phyloP scores from a whole-genome alignment of 192 early-diverging fungal species.

The Irineochytrium annulatum region DNA sequence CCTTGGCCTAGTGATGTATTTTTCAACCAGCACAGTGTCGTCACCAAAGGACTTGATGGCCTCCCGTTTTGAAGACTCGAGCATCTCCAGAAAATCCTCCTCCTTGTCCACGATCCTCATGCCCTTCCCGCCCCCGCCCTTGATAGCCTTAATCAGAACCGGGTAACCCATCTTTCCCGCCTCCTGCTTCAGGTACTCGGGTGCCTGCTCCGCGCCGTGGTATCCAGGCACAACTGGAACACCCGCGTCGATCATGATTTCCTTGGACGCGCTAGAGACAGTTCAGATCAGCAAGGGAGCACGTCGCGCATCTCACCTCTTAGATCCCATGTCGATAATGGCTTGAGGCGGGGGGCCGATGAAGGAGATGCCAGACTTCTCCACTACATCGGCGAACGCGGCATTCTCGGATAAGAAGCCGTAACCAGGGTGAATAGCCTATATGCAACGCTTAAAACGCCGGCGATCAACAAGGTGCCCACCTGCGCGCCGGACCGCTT shows the following conservation, averaged over 20 bases:
- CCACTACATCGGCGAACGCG: slow-evolving; percentile 75
- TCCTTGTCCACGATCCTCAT: slow-evolving; percentile 83
- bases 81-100: slow-evolving; percentile 77
- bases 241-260: slow-evolving; percentile 82
- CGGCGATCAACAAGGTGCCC: slow-evolving; percentile 1
- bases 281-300: slow-evolving; percentile 2
- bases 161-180: slow-evolving; percentile 87
- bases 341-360: slow-evolving; percentile 87
- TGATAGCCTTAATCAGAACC: slow-evolving; percentile 95
- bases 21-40: slow-evolving; percentile 85
- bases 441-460: neutral
- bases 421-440: slow-evolving; percentile 96
- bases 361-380: slow-evolving; percentile 65
- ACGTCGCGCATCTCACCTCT: slow-evolving; percentile 46
- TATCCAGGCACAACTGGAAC: slow-evolving; percentile 94
- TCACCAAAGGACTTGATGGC: slow-evolving; percentile 88
- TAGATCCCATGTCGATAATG: slow-evolving; percentile 90
- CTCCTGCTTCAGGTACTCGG: slow-evolving; percentile 64
- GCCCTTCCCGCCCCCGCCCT: slow-evolving; percentile 96
- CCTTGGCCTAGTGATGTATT: slow-evolving; percentile 80
- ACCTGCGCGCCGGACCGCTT: slow-evolving; percentile 71
- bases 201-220: slow-evolving; percentile 83
- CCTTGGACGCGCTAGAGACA: slow-evolving; percentile 71
- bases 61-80: slow-evolving; percentile 80
- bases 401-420: slow-evolving; percentile 95